Evolutionary conservation across 1,284 basidiomycete species (phyloP).

Genomic region (Melampsora larici-populina): DNA sequence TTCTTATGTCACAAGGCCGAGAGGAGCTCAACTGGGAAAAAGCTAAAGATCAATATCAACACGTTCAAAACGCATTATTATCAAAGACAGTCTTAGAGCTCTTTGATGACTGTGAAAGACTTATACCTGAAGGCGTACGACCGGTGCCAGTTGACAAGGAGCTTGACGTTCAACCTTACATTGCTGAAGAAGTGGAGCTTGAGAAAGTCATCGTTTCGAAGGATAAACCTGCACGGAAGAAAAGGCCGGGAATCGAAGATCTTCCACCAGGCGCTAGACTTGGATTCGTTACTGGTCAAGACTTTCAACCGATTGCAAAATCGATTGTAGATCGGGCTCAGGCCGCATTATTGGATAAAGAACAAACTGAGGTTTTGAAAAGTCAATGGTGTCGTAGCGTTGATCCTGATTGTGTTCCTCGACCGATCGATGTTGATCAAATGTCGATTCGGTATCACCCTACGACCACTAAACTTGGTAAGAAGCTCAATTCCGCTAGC

Average conservation of each 20-base stretch:
- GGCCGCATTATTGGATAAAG: constrained; percentile 19
- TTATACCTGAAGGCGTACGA: constrained; percentile 73
- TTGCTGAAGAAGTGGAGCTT: constrained; percentile 49
- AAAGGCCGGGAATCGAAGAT: constrained; percentile 46
- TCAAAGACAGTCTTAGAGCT: constrained; percentile 82
- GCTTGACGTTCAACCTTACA: constrained; percentile 59
- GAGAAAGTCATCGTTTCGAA: constrained; percentile 5
- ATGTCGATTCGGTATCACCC: constrained; percentile 11
- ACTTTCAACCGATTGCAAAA: constrained; percentile 15
- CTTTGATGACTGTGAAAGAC: constrained; percentile 81
- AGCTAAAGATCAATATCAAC: constrained; percentile 79
- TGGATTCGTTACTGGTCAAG: constrained; percentile 39
- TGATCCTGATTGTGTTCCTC: neutral
- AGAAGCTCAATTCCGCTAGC: neutral
- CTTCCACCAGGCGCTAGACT: constrained; percentile 46
- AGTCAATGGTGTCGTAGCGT: constrained; percentile 10
- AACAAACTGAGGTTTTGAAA: constrained; percentile 2
- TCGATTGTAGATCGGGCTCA: constrained; percentile 13
- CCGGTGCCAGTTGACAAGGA: constrained; percentile 74
- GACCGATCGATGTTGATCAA: constrained; percentile 7
- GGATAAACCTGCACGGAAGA: constrained; percentile 16
- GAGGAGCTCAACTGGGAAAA: constrained; percentile 90
- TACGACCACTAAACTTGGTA: constrained; percentile 7
- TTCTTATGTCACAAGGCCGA: constrained; percentile 83
- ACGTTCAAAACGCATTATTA: constrained; percentile 84